Evolutionary conservation across 768 basidiomycete genomes (phyloP), one percentile per base, ranked within the genome.

Genomic region (Naganishia randhawae): DNA sequence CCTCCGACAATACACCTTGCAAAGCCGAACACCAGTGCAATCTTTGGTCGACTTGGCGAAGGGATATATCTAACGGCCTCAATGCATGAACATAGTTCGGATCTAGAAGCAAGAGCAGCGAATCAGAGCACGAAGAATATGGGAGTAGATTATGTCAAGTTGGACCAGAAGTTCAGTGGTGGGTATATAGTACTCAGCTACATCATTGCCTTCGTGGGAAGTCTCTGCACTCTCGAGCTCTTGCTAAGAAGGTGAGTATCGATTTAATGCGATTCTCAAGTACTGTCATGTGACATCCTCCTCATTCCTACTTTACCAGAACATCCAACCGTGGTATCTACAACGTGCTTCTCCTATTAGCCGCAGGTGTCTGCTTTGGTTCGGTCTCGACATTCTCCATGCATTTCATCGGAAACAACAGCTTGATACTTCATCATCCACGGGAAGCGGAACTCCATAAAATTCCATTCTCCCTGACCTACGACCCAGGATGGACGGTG

Each of bases 351-450:
- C 73, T 81, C 4, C 73, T 81, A 5, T 50, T 75, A 48, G 63
- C 74, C 13, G 78, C 80, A 3, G 80, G 78, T 3, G 55, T 77
- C 45, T 75, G 74, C 45, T 81, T 81, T 37, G 80, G 80, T 13
- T 72, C 73, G 3, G 78, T 81, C 42, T 78, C 78, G 22, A 77
- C 78, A n/a, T 81, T 81, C 67, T 73, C 75, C 54, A 80, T 80
- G 79, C 80, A 81, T 67, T 81, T 80, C 63, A 72, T 81, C 72
- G 79, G 79, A 64, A 81, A 81, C 74, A 77, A 78, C 64, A 72
- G 77, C 2, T 71, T 81, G 25, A 73, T 74, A 0, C 72, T 80
- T 2, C 76, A 74, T 63, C 74, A 75, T 57, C 74, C 76, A 11
- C 65, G 67, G 53, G 66, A 70, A 66, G 61, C 53, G 31, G 63